Evolutionary conservation across 495 filamentous ascomycete genomes (phyloP), one percentile per base, ranked within the genome.

Genomic region (Neurospora sp.): DNA sequence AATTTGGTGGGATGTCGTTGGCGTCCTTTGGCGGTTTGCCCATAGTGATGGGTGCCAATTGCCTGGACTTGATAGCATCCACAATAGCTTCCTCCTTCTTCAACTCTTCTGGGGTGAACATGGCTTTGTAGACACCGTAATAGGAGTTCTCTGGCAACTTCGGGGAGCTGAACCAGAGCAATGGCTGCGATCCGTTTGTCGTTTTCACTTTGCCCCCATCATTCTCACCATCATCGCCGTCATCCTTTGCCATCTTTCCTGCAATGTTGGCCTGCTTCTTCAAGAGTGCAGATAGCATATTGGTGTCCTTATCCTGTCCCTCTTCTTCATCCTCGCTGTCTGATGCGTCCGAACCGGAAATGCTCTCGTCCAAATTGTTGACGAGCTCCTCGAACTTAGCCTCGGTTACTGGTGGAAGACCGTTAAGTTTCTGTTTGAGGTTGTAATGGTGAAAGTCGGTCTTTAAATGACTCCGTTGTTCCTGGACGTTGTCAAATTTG

Each of bases 371-470:
- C 22, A 97, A 84, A 42, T 93, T 89, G 20, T 89, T 93, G 12
- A 98, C 84, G 14, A 98, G 87, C 78, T 90, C 92, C 76, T 93
- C 91, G 72, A 98, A 98, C 61, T 97, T 91, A 12, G 76, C 75
- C 72, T 98, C 96, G 12, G 88, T 86, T 1, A 97, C 90, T 0
- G 89, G 83, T 12, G 83, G 84, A 66, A 84, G 86, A 0, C 92
- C 93, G 70, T 90, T 87, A 41, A 97, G 81, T 83, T 92, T 95
- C 78, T 92, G 93, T 80, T 97, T 98, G 69, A 98, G 79, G 79
- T 99, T 99, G 81, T 97, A 98, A 71, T 91, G 87, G 81, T 99
- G 96, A 68, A 95, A 86, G 80, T 99, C 96, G n/a, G 94, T 97
- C 71, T 91, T 90, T 37, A 92, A 89, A 83, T 99, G 96, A 70